Conservation (phyloP, 2,329 filamentous ascomycete species). For the Neopestalotiopsis sp. region DNA sequence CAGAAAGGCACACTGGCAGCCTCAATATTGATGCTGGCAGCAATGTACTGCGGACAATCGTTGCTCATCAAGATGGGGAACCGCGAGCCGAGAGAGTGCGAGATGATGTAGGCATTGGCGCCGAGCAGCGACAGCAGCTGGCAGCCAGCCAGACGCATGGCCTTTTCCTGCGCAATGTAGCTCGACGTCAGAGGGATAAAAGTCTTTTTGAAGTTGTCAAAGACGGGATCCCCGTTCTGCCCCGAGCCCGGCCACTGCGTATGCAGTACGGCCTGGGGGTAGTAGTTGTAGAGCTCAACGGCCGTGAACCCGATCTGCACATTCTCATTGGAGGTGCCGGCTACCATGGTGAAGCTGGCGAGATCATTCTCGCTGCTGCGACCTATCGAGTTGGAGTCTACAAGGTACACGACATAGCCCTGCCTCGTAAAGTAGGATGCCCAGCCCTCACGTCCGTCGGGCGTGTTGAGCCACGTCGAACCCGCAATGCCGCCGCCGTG, state of each 20-base stretch:
- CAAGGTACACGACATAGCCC: conserved; percentile 51
- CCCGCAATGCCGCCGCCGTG: conserved; percentile 23
- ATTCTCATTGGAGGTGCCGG: conserved; percentile 27
- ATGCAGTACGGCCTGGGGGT: conserved; percentile 42
- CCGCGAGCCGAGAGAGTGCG: conserved; percentile 36
- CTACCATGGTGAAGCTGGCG: conserved; percentile 25
- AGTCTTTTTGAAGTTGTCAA: conserved; percentile 32
- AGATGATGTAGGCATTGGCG: conserved; percentile 35
- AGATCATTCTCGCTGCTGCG: conserved; percentile 27
- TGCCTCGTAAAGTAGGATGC: conserved; percentile 50
- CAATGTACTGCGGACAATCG: conserved; percentile 33
- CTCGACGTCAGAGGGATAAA: conserved; percentile 31
- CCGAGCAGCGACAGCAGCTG: conserved; percentile 36
- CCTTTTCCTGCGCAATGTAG: conserved; percentile 34
- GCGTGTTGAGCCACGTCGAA: conserved; percentile 50
- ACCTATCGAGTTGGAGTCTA: conserved; percentile 31
- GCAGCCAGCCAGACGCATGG: conserved; percentile 36
- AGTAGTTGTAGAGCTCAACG: conserved; percentile 22
- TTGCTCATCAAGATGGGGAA: conserved; percentile 31
- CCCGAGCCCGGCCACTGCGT: background rate
- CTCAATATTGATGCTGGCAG: conserved; percentile 35
- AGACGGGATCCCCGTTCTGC: conserved; percentile 33
- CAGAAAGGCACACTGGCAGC: conserved; percentile 33
- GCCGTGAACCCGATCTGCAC: conserved; percentile 34
- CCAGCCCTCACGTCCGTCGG: conserved; percentile 51